These are phyloP conservation scores for Didymella pinodella DNA, from an alignment of 2,329 filamentous ascomycete species.

Conservation along the genomic window DNA sequence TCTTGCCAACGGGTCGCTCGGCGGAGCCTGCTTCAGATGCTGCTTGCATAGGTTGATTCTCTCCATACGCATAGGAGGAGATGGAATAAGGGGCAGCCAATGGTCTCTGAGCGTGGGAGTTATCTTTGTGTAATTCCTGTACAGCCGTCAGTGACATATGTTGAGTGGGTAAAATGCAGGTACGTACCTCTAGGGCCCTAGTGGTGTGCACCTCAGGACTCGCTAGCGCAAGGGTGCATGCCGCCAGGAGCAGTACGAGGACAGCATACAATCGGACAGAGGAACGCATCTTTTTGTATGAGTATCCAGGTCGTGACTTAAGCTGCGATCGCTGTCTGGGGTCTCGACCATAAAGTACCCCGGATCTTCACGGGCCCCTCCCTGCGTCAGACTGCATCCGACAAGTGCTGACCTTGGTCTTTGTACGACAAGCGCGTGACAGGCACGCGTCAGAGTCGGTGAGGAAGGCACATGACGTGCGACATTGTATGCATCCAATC, in stretches of 20 bases:
- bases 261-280: background rate
- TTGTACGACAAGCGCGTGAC: constrained; percentile 18
- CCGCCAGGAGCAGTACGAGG: constrained; percentile 3
- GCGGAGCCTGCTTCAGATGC: constrained; percentile 18
- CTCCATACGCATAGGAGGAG: background rate
- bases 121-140: constrained; percentile 2
- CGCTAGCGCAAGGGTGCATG: constrained; percentile 8
- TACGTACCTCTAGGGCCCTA: constrained; percentile 1
- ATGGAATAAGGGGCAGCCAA: background rate
- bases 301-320: background rate
- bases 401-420: constrained; percentile 12
- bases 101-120: background rate
- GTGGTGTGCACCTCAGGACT: constrained; percentile 7
- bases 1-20: constrained; percentile 18
- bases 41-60: constrained; percentile 11
- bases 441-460: constrained; percentile 2
- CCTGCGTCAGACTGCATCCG: constrained; percentile 19
- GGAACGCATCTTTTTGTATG: constrained; percentile 5
- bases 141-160: background rate
- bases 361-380: constrained; percentile 15
- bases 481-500: constrained; percentile 7
- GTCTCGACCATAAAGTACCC: constrained; percentile 18
- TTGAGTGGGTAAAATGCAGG: background rate
- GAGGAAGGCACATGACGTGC: constrained; percentile 5
- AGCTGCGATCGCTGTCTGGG: background rate